Base-by-base conservation (phyloP, 306 rosid species). In the Potentilla sterilis region DNA sequence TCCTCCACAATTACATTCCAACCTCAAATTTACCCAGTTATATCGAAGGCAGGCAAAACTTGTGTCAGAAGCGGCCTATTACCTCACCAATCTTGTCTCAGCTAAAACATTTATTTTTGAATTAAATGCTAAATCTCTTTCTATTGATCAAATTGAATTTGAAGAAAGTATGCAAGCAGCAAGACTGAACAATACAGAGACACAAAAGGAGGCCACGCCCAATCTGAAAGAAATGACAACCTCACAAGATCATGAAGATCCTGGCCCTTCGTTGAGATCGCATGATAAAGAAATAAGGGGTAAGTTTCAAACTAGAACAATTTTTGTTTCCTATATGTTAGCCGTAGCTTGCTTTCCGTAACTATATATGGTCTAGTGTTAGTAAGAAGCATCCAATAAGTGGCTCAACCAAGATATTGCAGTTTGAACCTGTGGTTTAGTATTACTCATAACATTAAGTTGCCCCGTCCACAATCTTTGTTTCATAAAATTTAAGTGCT, bases 1-100 rank as follows among this genome's bases (percentile, higher is more conserved):
- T 85, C 96, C 96, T 70, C 88, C 91, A 69, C 89, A 79, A 61
- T 77, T 90, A 87, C 93, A 90, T 48, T 88, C 96, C 69, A 90
- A 90, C 84, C 93, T 90, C 77, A 86, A 66, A 70, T 90, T 83
- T 54, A 86, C 85, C 72, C 91, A 90, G 75, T 57, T 85, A 64
- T 90, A 78, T 46, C 83, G 91, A 77, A 82, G 90, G 85, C 93
- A 90, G 79, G 81, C 80, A 75, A 90, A 88, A 82, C 89, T 90
- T 77, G 81, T 82, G 40, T 90, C 93, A 19, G 85, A 79, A 80
- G 80, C 84, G 14, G 83, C 88, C 18, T 90, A 79, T 86, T 81
- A 79, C 81, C 80, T 81, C 83, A 86, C 87, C 73, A 84, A 81
- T 81, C 93, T 90, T 24, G 86, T 85, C 54, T 88, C 93, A 57